Conservation (phyloP, 2,329 filamentous ascomycete species). For the Cercospora citrullina region DNA sequence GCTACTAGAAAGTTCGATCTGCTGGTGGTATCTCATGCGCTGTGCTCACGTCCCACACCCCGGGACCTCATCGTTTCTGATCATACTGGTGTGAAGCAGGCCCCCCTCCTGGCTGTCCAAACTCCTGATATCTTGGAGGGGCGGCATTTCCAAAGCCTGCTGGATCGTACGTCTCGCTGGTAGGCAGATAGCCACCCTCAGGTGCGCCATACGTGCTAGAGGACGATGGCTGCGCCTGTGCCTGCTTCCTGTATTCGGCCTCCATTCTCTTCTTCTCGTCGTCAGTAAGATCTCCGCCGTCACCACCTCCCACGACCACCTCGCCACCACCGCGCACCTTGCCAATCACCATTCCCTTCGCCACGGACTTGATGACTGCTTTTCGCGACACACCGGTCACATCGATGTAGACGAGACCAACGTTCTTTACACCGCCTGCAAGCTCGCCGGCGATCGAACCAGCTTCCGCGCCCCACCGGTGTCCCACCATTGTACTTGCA, state of each 20-base stretch:
- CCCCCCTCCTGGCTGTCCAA: conserved; percentile 24
- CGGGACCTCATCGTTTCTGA: conserved; percentile 4
- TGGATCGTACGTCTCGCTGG: conserved; percentile 31
- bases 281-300: conserved; percentile 50
- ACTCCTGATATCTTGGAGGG: conserved; percentile 35
- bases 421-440: conserved; percentile 88
- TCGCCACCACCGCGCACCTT: conserved; percentile 72
- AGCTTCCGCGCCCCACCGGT: conserved; percentile 84
- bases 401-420: conserved; percentile 95
- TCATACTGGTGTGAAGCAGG: conserved; percentile 11
- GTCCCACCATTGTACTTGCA: conserved; percentile 83
- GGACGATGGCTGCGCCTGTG: conserved; percentile 32
- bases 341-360: conserved; percentile 92
- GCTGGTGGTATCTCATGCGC: conserved; percentile 7
- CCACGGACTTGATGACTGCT: conserved; percentile 90
- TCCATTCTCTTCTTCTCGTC: conserved; percentile 39
- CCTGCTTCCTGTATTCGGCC: conserved; percentile 30
- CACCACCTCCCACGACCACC: conserved; percentile 70
- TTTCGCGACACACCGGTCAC: conserved; percentile 86
- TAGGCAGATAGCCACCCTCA: conserved; percentile 28
- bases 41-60: background rate
- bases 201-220: conserved; percentile 11
- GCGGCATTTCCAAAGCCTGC: conserved; percentile 31
- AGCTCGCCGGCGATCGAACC: conserved; percentile 73
- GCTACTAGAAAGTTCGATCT: background rate